These are phyloP conservation scores for Evansstolkia leycettana DNA, from an alignment of 495 filamentous ascomycete species.

Conservation along the genomic window DNA sequence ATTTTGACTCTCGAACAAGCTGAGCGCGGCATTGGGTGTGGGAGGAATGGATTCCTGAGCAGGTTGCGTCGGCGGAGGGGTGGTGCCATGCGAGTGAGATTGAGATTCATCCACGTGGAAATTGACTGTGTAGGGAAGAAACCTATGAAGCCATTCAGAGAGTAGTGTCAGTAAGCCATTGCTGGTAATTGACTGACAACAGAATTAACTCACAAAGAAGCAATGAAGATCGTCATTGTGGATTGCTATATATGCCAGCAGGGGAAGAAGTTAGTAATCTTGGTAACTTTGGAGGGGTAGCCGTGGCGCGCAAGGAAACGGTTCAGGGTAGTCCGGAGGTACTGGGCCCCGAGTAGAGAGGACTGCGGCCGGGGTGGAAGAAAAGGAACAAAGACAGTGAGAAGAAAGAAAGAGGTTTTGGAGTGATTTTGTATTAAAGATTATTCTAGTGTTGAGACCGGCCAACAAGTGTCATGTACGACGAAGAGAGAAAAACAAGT, in stretches of 20 bases:
- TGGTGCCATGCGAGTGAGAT: constrained; percentile 12
- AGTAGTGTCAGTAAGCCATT: neutral
- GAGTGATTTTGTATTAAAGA: too few relatives aligned
- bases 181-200: neutral
- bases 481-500: constrained; percentile 16
- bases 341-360: too few relatives aligned
- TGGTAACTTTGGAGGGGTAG: neutral
- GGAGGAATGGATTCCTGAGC: constrained; percentile 16
- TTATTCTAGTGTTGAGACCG: too few relatives aligned
- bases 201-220: constrained; percentile 58
- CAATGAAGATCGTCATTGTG: constrained; percentile 69
- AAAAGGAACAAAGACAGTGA: too few relatives aligned
- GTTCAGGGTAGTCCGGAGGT: too few relatives aligned
- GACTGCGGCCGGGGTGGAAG: too few relatives aligned
- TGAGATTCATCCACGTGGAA: constrained; percentile 38
- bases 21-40: constrained; percentile 21
- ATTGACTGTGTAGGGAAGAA: constrained; percentile 81
- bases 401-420: too few relatives aligned
- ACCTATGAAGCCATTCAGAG: constrained; percentile 35
- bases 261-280: neutral
- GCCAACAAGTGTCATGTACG: too few relatives aligned
- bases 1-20: constrained; percentile 27
- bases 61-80: constrained; percentile 14
- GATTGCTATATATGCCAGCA: neutral
- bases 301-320: too few relatives aligned